Conservation (phyloP, 2,329 filamentous ascomycete species). For the Alternaria gansuensis region DNA sequence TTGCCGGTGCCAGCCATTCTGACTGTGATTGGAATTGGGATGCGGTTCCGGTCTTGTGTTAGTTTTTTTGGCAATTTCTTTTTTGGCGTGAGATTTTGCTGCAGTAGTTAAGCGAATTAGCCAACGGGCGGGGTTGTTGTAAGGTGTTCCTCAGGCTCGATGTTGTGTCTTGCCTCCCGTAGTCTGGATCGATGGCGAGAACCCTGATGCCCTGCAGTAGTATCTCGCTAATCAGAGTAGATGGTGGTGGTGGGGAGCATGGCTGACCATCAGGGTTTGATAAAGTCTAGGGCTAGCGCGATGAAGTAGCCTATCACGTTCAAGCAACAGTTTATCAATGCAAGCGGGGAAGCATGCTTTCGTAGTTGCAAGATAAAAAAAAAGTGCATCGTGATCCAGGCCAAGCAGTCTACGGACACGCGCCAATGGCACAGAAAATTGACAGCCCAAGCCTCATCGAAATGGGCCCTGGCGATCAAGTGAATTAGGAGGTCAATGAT, state of each 20-base stretch:
- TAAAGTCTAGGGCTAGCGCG: slow-evolving; percentile 21
- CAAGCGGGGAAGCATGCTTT: slow-evolving; percentile 18
- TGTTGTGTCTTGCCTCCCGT: slow-evolving; percentile 12
- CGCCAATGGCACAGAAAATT: slow-evolving; percentile 15
- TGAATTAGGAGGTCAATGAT: slow-evolving; percentile 26
- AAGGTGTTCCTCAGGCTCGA: not conserved
- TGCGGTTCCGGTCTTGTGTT: slow-evolving; percentile 22
- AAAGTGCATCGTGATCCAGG: slow-evolving; percentile 14
- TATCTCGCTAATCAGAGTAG: slow-evolving; percentile 34
- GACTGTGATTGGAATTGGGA: slow-evolving; percentile 24
- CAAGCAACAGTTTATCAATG: slow-evolving; percentile 14
- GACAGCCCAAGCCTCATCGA: slow-evolving; percentile 24
- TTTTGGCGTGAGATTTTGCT: slow-evolving; percentile 12
- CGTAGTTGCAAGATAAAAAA: slow-evolving; percentile 4
- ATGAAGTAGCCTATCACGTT: slow-evolving; percentile 29
- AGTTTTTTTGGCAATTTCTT: not conserved
- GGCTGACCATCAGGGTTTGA: slow-evolving; percentile 26
- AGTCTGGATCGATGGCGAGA: slow-evolving; percentile 26
- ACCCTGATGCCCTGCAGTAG: slow-evolving; percentile 44
- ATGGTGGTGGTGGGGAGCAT: slow-evolving; percentile 33
- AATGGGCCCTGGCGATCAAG: slow-evolving; percentile 39
- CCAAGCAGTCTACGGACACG: slow-evolving; percentile 9
- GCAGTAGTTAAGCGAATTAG: slow-evolving; percentile 13
- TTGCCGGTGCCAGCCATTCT: slow-evolving; percentile 58
- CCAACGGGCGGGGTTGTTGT: slow-evolving; percentile 9